Conservation (phyloP, 306 rosid species). For the Sindora glabra region DNA sequence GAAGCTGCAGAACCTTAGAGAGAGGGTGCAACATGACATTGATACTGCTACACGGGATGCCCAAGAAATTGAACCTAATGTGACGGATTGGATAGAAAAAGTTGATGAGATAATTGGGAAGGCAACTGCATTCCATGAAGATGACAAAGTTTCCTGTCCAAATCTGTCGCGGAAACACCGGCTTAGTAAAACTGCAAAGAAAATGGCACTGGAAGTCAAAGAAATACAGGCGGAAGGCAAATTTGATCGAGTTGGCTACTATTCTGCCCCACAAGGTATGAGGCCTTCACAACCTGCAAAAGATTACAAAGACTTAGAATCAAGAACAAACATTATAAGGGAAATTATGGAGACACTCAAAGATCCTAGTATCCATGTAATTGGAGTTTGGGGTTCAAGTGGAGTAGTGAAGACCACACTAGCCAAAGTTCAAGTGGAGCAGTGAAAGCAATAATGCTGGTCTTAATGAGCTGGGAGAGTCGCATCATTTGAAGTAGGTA, state of each 20-base stretch:
- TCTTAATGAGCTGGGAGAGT: not conserved
- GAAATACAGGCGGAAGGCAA: too few species aligned
- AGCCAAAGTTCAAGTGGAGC: not conserved
- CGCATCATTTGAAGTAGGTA: not conserved
- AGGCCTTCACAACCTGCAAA: too few species aligned
- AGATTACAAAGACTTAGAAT: not conserved
- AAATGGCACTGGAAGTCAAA: too few species aligned
- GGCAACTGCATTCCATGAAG: too few species aligned
- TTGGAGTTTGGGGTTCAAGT: not conserved
- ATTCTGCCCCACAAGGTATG: too few species aligned
- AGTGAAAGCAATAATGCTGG: not conserved
- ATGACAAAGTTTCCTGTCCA: too few species aligned
- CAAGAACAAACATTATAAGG: not conserved
- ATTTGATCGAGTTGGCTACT: too few species aligned
- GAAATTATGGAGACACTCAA: not conserved
- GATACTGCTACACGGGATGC: conserved; percentile 3
- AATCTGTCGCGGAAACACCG: too few species aligned
- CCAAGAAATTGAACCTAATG: not conserved
- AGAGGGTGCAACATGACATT: not conserved
- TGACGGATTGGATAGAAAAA: conserved; percentile 3
- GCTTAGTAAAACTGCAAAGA: too few species aligned
- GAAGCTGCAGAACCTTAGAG: not conserved
- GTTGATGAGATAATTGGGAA: too few species aligned
- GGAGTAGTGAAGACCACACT: not conserved
- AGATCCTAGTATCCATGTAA: not conserved